Conservation (phyloP, 345 rosid genomes). For the Nephelium lappaceum region DNA sequence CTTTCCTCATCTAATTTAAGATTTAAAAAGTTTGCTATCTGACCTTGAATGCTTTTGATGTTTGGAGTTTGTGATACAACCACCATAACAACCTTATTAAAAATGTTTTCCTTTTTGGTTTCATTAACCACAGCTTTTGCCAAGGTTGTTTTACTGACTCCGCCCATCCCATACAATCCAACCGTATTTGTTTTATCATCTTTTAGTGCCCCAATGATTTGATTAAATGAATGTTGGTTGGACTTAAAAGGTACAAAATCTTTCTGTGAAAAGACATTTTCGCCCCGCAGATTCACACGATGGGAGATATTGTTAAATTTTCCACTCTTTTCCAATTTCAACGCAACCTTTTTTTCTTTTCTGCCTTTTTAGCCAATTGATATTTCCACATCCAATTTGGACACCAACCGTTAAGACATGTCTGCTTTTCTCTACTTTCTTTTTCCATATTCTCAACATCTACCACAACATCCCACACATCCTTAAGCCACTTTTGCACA, state of each 20-base stretch:
- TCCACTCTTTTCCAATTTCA: not conserved
- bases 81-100: conserved; percentile 10
- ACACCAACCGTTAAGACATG: not conserved
- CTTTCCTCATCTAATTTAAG: not conserved
- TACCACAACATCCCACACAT: not conserved
- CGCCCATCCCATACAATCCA: conserved; percentile 28
- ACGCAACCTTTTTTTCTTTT: not conserved
- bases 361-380: not conserved
- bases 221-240: not conserved
- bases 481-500: not conserved
- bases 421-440: not conserved
- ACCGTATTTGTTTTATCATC: not conserved
- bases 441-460: not conserved
- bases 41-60: not conserved
- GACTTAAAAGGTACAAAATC: not conserved
- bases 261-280: not conserved
- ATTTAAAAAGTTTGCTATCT: not conserved
- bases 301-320: not conserved
- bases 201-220: not conserved
- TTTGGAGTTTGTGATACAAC: conserved; percentile 3
- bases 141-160: conserved; percentile 11
- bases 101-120: conserved; percentile 4
- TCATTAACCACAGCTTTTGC: conserved; percentile 1
- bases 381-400: conserved; percentile 6
- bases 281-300: not conserved